Evolutionary conservation across 2,329 filamentous ascomycete species (phyloP).

Genomic region (Colletotrichum tropicale): DNA sequence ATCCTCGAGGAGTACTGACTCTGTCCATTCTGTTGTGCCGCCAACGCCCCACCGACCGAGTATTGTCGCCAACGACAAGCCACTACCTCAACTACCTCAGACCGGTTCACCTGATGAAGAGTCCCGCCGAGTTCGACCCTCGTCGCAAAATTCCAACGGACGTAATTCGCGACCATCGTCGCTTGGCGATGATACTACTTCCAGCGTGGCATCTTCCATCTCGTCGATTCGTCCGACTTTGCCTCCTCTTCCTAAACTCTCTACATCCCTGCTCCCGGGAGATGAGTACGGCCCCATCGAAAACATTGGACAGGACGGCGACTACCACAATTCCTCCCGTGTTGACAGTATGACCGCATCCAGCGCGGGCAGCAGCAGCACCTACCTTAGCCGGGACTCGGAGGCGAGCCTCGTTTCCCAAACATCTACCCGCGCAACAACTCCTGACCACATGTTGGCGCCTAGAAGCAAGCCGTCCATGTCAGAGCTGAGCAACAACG

Average conservation of each 20-base stretch:
- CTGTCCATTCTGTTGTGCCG: constrained; percentile 16
- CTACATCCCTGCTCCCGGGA: constrained; percentile 51
- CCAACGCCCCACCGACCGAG: constrained; percentile 39
- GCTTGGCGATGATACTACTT: constrained; percentile 42
- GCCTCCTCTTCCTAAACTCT: constrained; percentile 62
- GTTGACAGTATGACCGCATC: constrained; percentile 76
- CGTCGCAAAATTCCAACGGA: constrained; percentile 30
- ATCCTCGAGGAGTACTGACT: constrained; percentile 40
- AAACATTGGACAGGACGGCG: constrained; percentile 51
- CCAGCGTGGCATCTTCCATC: constrained; percentile 49
- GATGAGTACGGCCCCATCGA: constrained; percentile 55
- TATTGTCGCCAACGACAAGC: constrained; percentile 61
- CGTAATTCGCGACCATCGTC: constrained; percentile 48
- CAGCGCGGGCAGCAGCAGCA: constrained; percentile 79
- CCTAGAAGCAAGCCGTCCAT: constrained; percentile 66
- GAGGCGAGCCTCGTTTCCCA: constrained; percentile 81
- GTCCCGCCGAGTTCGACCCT: constrained; percentile 19
- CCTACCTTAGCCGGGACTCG: constrained; percentile 80
- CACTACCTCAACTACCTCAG: constrained; percentile 69
- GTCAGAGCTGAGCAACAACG: constrained; percentile 71
- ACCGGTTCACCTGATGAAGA: constrained; percentile 45
- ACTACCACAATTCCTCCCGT: constrained; percentile 57
- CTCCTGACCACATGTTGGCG: constrained; percentile 69
- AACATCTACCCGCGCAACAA: constrained; percentile 86
- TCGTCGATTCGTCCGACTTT: constrained; percentile 53